Evolutionary conservation across 306 rosid species (phyloP).

Genomic region (Canavalia gladiata): DNA sequence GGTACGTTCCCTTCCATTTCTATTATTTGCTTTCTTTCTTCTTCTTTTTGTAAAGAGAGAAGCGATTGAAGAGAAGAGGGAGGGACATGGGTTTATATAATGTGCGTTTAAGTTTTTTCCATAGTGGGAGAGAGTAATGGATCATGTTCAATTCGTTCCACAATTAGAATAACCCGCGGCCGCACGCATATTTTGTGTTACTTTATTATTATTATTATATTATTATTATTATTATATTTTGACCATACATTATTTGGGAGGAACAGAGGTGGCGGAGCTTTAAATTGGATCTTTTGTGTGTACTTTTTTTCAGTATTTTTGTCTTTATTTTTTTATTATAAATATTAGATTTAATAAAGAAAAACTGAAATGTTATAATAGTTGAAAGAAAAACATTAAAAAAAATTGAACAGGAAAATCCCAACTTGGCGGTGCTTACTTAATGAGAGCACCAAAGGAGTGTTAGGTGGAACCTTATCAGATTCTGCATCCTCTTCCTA

Average conservation of each 20-base stretch:
- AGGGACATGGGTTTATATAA: conserved; percentile 7
- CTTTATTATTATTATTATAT: conserved; percentile 22
- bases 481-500: no score
- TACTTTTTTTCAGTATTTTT: no score
- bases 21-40: neutral
- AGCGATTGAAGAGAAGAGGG: conserved; percentile 5
- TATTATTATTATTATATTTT: conserved; percentile 5
- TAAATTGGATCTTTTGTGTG: no score
- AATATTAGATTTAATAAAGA: no score
- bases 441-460: no score
- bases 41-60: neutral
- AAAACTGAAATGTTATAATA: no score
- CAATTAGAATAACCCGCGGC: conserved; percentile 22
- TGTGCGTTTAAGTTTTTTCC: neutral
- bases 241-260: neutral
- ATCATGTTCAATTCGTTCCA: neutral
- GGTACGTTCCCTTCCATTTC: conserved; percentile 63
- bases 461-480: no score
- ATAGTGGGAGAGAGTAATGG: neutral
- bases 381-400: no score
- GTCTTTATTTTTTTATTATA: no score
- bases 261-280: neutral
- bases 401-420: no score
- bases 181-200: conserved; percentile 35
- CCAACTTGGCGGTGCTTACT: no score